Evolutionary conservation across 164 flowering plant species (phyloP), one percentile per base, ranked within the genome.

Genomic region (Vitis rotundifolia): DNA sequence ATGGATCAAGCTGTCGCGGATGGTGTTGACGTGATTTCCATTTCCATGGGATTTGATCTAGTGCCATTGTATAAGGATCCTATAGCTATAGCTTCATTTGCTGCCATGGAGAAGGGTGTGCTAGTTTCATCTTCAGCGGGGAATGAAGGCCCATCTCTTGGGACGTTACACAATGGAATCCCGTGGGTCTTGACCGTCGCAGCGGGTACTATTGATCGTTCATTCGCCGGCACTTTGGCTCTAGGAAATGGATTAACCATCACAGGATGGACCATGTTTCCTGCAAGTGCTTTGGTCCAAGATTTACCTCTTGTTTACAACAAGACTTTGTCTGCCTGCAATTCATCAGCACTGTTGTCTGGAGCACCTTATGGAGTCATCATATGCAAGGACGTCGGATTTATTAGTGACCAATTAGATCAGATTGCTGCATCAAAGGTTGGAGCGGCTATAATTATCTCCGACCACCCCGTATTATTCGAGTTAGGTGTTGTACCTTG

Each of bases 1-100:
- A 78, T 91, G 26, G 93, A 91, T 22, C 76, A 78, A 55, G 96
- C 93, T 0, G 67, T 89, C 2, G 77, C 75, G 0, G 91, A 91
- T 62, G 93, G 91, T 2, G 93, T 91, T 8, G 93, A 91, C 59
- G 82, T 88, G 3, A 76, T 88, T 1, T 91, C 91, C 0, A 72
- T 88, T 5, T 87, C 91, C 0, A n/a, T 88, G 77, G 89, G 90
- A 0, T 77, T 75, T 22, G 66, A 68, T 9, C 15, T 29, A 0
- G 59, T 26, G 10, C 83, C 82, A 0, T 19, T 85, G 44, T 85
- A 81, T 61, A 68, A 80, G 55, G 84, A 88, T 59, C 83, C 88
- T 0, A 73, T 86, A 2, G 85, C 44, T 31, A 31, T 31, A 37
- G 44, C 44, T 37, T 37, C 44, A 37, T 37, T 37, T 37, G 44